Percentiles rank a stretch among this genome's conserved stretches.
Conservation (phyloP, 1,284 basidiomycete genomes). For the Pseudozyma sp. region DNA sequence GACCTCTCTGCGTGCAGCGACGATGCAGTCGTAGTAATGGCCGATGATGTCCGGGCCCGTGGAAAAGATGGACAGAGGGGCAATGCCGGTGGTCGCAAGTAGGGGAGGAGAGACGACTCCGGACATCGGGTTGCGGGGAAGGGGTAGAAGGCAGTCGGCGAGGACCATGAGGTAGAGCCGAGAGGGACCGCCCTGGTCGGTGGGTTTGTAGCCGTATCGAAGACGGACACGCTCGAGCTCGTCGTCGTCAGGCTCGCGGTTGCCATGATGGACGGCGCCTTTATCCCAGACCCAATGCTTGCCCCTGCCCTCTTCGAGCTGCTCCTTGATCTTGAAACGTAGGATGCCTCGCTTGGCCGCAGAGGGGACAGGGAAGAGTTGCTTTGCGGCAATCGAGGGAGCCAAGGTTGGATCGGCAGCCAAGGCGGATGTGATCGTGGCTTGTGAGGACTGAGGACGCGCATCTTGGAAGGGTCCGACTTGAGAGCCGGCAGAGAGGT, state of each 20-base stretch:
- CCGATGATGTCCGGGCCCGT: constrained; percentile 68
- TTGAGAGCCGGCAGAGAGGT: constrained; percentile 44
- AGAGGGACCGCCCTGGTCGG: constrained; percentile 56
- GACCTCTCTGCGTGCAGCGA: constrained; percentile 62
- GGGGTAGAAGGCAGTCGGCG: constrained; percentile 61
- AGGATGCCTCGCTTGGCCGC: constrained; percentile 56
- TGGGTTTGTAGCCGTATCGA: constrained; percentile 55
- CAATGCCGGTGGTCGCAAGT: constrained; percentile 65
- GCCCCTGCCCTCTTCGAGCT: constrained; percentile 60
- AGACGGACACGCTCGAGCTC: constrained; percentile 60
- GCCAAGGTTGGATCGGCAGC: constrained; percentile 56
- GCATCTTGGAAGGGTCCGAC: constrained; percentile 38
- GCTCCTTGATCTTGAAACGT: constrained; percentile 62
- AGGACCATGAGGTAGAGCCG: constrained; percentile 65
- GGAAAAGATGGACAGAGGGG: constrained; percentile 65
- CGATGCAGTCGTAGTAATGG: constrained; percentile 68
- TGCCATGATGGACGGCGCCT: constrained; percentile 58
- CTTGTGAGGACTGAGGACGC: constrained; percentile 42
- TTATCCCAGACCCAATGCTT: constrained; percentile 66
- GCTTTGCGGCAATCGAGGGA: constrained; percentile 51
- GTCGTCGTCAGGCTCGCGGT: constrained; percentile 58
- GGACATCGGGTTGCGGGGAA: constrained; percentile 59
- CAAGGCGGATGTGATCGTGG: constrained; percentile 64
- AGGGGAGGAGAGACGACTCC: constrained; percentile 66
- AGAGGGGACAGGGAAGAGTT: constrained; percentile 55